Percentiles rank a stretch among this genome's conserved stretches.
Evolutionary conservation across 2,329 filamentous ascomycete species (phyloP).

Genomic region (Exophiala oligosperma): DNA sequence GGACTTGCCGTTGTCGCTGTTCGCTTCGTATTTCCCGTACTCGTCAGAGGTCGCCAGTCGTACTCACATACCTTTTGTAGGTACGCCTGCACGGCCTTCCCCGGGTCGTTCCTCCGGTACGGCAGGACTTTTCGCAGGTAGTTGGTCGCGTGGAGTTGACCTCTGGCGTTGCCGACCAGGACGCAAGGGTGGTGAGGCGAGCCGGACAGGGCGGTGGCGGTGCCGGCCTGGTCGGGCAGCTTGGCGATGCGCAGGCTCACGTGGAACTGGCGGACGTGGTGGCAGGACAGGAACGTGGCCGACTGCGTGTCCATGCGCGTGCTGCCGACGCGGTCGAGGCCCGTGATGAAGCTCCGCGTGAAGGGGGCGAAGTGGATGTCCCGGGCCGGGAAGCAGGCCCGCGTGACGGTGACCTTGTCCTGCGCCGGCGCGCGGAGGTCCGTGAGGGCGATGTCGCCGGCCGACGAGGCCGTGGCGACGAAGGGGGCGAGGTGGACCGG

Average conservation of each 20-base stretch:
- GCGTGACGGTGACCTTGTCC: conserved; percentile 18
- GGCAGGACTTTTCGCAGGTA: conserved; percentile 51
- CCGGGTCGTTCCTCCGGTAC: conserved; percentile 3
- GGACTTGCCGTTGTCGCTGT: not conserved
- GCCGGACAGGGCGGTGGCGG: conserved; percentile 37
- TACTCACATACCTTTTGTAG: conserved; percentile 60
- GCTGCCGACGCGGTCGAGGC: conserved; percentile 18
- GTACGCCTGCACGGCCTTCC: conserved; percentile 44
- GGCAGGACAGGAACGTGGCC: conserved; percentile 20
- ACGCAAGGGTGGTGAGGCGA: conserved; percentile 53
- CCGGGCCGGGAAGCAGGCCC: conserved; percentile 46
- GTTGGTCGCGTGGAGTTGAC: conserved; percentile 53
- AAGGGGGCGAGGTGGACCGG: conserved; percentile 55
- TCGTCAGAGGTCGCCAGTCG: conserved; percentile 48
- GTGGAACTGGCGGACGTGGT: conserved; percentile 27
- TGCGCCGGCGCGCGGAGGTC: conserved; percentile 48
- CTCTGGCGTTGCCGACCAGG: conserved; percentile 53
- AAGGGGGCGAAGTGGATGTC: conserved; percentile 57
- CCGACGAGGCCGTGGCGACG: conserved; percentile 53
- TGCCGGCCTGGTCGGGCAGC: conserved; percentile 39
- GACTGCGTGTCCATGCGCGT: conserved; percentile 14
- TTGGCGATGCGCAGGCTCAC: conserved; percentile 49
- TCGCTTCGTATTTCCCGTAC: not conserved
- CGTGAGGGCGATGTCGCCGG: conserved; percentile 56
- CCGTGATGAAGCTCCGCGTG: conserved; percentile 51